A percentile compares a stretch with the other conserved stretches of the same genome.
Conservation (phyloP, 2,329 filamentous ascomycete species). For the Chaetoscypha palmicola region DNA sequence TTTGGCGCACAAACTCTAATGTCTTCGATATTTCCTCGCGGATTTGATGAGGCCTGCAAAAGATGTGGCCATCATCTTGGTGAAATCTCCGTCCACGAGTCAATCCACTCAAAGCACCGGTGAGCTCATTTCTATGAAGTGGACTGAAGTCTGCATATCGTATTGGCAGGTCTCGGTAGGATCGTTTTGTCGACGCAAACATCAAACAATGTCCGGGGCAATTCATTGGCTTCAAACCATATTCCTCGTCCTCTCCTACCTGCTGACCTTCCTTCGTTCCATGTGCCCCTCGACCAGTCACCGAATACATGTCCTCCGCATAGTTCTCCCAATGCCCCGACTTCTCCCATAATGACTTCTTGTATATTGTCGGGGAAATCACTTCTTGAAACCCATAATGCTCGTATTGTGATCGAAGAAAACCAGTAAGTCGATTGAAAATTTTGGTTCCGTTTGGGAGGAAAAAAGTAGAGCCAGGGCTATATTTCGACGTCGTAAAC, state of each 20-base stretch:
- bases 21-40: slow-evolving; percentile 66
- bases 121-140: slow-evolving; percentile 80
- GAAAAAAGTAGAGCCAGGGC: slow-evolving; percentile 79
- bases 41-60: slow-evolving; percentile 73
- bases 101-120: slow-evolving; percentile 71
- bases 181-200: slow-evolving; percentile 65
- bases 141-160: slow-evolving; percentile 83
- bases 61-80: slow-evolving; percentile 88
- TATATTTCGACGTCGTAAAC: slow-evolving; percentile 72
- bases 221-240: slow-evolving; percentile 88
- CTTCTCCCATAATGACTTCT: slow-evolving; percentile 76
- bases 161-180: slow-evolving; percentile 74
- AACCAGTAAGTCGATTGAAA: slow-evolving; percentile 76
- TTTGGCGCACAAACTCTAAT: slow-evolving; percentile 65
- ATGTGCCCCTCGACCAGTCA: slow-evolving; percentile 42
- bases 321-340: slow-evolving; percentile 88
- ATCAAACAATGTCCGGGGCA: slow-evolving; percentile 84
- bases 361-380: slow-evolving; percentile 85
- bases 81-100: slow-evolving; percentile 82
- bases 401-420: slow-evolving; percentile 76
- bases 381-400: slow-evolving; percentile 84
- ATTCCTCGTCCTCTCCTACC: slow-evolving; percentile 57
- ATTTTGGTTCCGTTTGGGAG: slow-evolving; percentile 74
- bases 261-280: slow-evolving; percentile 35
- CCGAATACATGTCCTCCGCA: slow-evolving; percentile 86